Base-by-base conservation (phyloP, 768 basidiomycete species). In the Cystobasidium onofrii region DNA sequence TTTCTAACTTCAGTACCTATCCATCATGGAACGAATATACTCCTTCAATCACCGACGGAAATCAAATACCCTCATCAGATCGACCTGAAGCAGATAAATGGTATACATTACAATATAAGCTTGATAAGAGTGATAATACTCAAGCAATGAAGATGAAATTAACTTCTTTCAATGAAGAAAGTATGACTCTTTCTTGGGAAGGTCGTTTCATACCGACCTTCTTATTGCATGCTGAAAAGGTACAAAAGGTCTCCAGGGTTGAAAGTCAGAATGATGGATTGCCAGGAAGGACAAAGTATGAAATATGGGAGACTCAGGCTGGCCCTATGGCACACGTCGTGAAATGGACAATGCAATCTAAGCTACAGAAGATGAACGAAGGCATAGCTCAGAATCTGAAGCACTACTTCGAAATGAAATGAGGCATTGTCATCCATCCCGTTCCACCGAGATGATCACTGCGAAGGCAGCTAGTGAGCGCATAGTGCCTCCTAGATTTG, bases 111-210 rank as follows among this genome's bases (percentile, higher is more conserved):
- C 33, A 55, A 10, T 71, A 71, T 55, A 46, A 52, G 25, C 55
- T 44, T 4, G 31, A 52, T 12, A 29, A 23, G 2, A 23, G 17
- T 1, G 44, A 23, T 15, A 15, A 18, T 10, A n/a, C 69, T 29
- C 3, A 55, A 29, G 50, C 69, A 12, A 31, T 33, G 34, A 33
- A 54, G n/a, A 33, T 73, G 25, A 57, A 43, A 12, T 18, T 73
- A 31, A 46, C 43, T 10, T 20, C 90, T 2, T 81, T 93, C 1
- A 89, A 89, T 20, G 85, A 88, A 57, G 92, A 94, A 77, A 92
- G 90, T 90, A 88, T 89, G 46, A 88, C 90, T 77, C 86, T 89
- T 0, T 85, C 84, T 0, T 80, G 82, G 41, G 84, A 81, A 74
- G 69, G 69, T 23, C 31, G 2, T 23, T 52, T 55, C n/a, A 44